phyloP scores from a whole-genome alignment of 169 alveolate species.

The Eimeria tenella region DNA sequence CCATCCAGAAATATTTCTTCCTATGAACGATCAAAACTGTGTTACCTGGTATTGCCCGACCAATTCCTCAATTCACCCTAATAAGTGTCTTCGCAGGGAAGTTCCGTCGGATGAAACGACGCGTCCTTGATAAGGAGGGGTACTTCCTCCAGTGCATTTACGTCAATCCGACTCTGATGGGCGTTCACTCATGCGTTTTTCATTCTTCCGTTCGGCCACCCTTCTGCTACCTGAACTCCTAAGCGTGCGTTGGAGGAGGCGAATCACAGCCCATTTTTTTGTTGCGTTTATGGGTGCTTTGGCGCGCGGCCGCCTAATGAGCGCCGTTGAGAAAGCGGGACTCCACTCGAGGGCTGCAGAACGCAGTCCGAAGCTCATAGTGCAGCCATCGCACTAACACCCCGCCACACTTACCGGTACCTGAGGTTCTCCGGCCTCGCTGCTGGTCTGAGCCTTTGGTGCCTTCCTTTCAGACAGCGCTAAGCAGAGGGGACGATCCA shows the following conservation, averaged over 20 bases:
- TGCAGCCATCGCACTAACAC: slow-evolving; percentile 41
- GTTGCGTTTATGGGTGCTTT: too few relatives aligned
- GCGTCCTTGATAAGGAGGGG: slow-evolving; percentile 35
- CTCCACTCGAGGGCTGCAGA: slow-evolving; percentile 35
- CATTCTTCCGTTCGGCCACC: too few relatives aligned
- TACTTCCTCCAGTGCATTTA: not conserved
- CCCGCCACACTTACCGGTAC: slow-evolving; percentile 15
- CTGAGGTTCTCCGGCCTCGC: slow-evolving; percentile 1
- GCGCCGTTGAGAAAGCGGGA: not conserved
- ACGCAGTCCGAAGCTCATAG: not conserved
- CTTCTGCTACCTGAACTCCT: not conserved
- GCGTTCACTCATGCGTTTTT: not conserved
- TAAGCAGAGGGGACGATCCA: not conserved
- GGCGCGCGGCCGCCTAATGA: too few relatives aligned
- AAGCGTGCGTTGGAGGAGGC: too few relatives aligned
- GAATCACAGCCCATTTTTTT: too few relatives aligned
- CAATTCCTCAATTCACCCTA: too few relatives aligned
- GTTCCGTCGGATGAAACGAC: not conserved
- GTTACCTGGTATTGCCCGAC: too few relatives aligned
- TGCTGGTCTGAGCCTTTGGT: slow-evolving; percentile 9
- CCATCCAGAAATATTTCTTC: too few relatives aligned
- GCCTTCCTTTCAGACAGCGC: not conserved
- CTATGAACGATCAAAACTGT: too few relatives aligned
- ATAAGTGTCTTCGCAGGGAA: too few relatives aligned
- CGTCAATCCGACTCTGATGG: slow-evolving; percentile 40